Conservation (phyloP, 2,329 filamentous ascomycete species). For the Fusarium dimerum region DNA sequence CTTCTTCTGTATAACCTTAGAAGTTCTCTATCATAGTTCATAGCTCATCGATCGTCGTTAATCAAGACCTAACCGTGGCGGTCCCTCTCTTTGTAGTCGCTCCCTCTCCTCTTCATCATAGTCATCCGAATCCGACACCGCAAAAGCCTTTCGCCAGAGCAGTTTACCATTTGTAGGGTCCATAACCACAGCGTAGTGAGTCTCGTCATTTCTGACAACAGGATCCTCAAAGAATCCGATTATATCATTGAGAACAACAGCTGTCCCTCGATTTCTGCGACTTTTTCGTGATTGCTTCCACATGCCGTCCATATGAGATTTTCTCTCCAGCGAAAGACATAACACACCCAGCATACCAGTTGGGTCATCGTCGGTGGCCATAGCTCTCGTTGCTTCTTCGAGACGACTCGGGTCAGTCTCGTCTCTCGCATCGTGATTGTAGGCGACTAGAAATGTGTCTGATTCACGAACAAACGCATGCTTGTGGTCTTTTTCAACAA, state of each 20-base stretch:
- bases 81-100: background rate
- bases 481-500: conserved; percentile 32
- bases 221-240: conserved; percentile 25
- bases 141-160: conserved; percentile 3
- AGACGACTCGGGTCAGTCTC: conserved; percentile 21
- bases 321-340: conserved; percentile 23
- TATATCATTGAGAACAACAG: conserved; percentile 16
- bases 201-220: conserved; percentile 31
- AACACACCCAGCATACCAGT: conserved; percentile 29
- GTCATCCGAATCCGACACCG: background rate
- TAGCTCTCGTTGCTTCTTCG: conserved; percentile 2
- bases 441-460: conserved; percentile 26
- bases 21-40: too few relatives aligned
- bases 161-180: conserved; percentile 48
- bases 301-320: conserved; percentile 19
- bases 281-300: conserved; percentile 10
- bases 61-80: background rate
- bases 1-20: too few relatives aligned
- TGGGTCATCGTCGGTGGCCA: conserved; percentile 1
- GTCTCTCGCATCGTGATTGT: conserved; percentile 30
- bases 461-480: conserved; percentile 20
- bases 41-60: too few relatives aligned
- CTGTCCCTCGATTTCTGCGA: too few relatives aligned
- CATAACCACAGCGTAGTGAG: conserved; percentile 41
- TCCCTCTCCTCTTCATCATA: background rate